Base-by-base conservation (phyloP, 108 stramenopile genomes). In the Nitzschia sp. region DNA sequence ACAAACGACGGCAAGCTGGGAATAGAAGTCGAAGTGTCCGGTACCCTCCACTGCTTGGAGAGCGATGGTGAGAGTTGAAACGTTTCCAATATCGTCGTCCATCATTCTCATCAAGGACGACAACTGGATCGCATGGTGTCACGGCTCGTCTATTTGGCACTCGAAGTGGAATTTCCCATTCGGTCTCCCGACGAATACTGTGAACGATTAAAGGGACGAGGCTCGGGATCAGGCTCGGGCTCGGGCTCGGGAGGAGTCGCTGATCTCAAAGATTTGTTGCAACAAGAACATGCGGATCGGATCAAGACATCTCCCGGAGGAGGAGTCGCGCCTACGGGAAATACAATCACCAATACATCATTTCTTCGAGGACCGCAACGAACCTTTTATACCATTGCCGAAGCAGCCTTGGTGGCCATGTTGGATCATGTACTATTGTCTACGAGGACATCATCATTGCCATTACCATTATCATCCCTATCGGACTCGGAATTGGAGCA, bases 391-490 rank as follows among this genome's bases (percentile, higher is more conserved):
- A 68, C 68, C 0, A 64, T 76, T 46, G 27, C 68, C 19, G 75
- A 76, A 55, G 75, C 75, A n/a, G 66, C 55, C n/a, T 38, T 76
- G 13, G 75, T 76, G 9, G 62, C 75, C 25, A 44, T 76, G 45
- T 38, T 62, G 46, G 46, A 58, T 54, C 29, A 41, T 57, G 54
- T 36, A 45, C 9, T n/a, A 48, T 38, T 4, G 22, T 8, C 22
- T 5, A 1, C 23, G 34, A 53, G 52, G 1, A 28, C 19, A 17
- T 6, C 15, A 22, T 11, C 0, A 2, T 25, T 25, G 28, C 35
- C 36, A 9, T 6, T 13, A 9, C 38, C 13, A 6, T 9, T 41
- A 13, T 41, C 38, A 6, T 9, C 6, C 38, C 38, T 9, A 41
- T 6, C 13, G 9, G 38, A 41, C 38, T 6, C 6, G 1, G 34